Evolutionary conservation across 768 basidiomycete species (phyloP), one percentile per base, ranked within the genome.

Genomic region (Naganishia antarctica): DNA sequence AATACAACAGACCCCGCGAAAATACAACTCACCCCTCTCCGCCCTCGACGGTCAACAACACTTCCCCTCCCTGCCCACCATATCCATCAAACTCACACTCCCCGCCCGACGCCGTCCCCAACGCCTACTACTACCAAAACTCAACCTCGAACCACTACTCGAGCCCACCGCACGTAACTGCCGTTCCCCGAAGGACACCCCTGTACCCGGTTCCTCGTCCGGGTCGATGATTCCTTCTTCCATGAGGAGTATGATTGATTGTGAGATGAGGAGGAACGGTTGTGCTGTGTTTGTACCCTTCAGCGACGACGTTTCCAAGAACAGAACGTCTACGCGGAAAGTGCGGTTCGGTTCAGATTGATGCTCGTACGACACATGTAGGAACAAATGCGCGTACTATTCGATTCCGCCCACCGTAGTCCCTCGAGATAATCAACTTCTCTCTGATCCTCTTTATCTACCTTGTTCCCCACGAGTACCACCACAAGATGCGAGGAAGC

Each of bases 371-470:
- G 29, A 8, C 15, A 32, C 57, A 28, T 28, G 41, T 15, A 41
- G 8, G 15, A 40, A 18, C 25, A 23, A 46, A 28, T 28, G 25
- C 1, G 70, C 78, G 21, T 45, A 91, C 92, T 89, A 76, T 98
- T 92, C 76, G 93, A 90, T 51, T 91, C 88, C 21, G 96, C 94
- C 92, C 92, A 99, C 73, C 84, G 81, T 71, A 89, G 91, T 11
- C 91, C 96, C 79, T 99, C 96, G 26, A 87, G 83, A 86, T 90
- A 96, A 70, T 94, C 90, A 41, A 99, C 92, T 77, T 98, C 89
- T 59, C 96, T 81, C 28, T 79, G 91, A 58, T 96, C 93, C 72
- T 97, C 94, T 70, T 86, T 82, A 77, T 99, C 96, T 15, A 88
- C 84, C 80, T 99, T 98, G 78, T 92, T 97, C 49, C 96, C 96